Evolutionary conservation across 805 yeast species (phyloP), one percentile per base, ranked within the genome.

Genomic region (Blastobotrys attinorum): DNA sequence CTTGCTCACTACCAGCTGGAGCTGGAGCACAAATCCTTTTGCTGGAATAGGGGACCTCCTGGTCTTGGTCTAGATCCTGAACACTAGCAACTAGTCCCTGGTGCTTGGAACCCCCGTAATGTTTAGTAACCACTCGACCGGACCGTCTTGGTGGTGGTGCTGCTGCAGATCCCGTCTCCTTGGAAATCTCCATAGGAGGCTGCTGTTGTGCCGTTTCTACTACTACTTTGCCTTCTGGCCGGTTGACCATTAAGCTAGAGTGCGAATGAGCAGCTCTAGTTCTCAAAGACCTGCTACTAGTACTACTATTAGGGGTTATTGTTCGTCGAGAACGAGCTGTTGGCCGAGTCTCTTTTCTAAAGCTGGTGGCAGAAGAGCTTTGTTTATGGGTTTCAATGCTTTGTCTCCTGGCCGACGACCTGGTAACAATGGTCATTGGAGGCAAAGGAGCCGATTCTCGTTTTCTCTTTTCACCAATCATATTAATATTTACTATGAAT

Each of bases 401-500:
- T 16, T 21, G 29, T 16, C 20, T 22, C 5, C 39, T 22, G 32
- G 39, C 13, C 6, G 43, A 17, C 4, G 43, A 32, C 31, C 43
- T 18, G 20, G 42, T 39, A 10, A 25, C 22, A 5, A 39, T 39
- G 37, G 42, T 21, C 37, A 23, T 21, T 33, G 22, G 37, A 22
- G 42, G 42, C 31, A 31, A 7, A 6, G 20, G n/a, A n/a, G n/a
- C n/a, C 8, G 4, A 4, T 5, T 34, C 20, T 17, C 37, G 29
- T 25, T 25, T 34, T 34, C 21, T 34, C 11, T 11, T 16, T 8
- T 11, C 21, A 16, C 13, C 37, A n/a, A 34, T 34, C 20, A 34
- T 34, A 5, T 15, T 33, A 20, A 17, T 38, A 7, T 23, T 16
- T 17, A 8, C 17, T 7, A 36, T 7, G 20, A 11, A 15, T 25